Evolutionary conservation across 1,139 yeast genomes (phyloP), one percentile per base, ranked within the genome.

Genomic region (Wickerhamomyces sp.): DNA sequence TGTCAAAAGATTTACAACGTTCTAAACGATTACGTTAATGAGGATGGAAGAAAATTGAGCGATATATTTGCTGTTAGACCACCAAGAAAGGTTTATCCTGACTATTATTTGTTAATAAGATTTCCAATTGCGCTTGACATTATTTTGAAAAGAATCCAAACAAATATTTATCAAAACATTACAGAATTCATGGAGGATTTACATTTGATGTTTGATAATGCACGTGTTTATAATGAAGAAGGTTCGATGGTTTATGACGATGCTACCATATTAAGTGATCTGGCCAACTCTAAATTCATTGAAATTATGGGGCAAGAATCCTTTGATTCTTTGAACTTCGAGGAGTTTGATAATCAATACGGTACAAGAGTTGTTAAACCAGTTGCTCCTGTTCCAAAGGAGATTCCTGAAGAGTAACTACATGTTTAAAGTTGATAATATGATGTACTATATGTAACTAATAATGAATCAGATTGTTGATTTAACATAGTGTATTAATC

Each of bases 201-300:
- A 38, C 81, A 80, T 46, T 68, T 79, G 47, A 84, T 89, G 75
- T 84, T 85, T 58, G 69, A 74, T 39, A 89, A 89, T 58, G 96
- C 96, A 2, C 70, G 80, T 43, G 73, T 75, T n/a, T 89, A 87
- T 57, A 89, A 89, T 52, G 93, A 87, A 52, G 95, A 85, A 55
- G 95, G 94, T 0, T 85, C 95, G 2, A 58, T 80, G 40, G 87
- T 89, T 14, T 85, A 78, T 50, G 71, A 75, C 40, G 96, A 88
- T 60, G 94, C 97, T 1, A 61, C 70, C 26, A 68, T 63, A 16
- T 62, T 89, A 47, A 91, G 86, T 54, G 59, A 64, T 11, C 56
- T 75, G 38, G 75, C 66, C 1, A 38, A 55, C 10, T 39, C 45
- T 10, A 66, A 55, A 35, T 61, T 53, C 39, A 42, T 41, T 26